phyloP scores from a whole-genome alignment of 1,284 basidiomycete genomes.

The Austroboletus niveus region DNA sequence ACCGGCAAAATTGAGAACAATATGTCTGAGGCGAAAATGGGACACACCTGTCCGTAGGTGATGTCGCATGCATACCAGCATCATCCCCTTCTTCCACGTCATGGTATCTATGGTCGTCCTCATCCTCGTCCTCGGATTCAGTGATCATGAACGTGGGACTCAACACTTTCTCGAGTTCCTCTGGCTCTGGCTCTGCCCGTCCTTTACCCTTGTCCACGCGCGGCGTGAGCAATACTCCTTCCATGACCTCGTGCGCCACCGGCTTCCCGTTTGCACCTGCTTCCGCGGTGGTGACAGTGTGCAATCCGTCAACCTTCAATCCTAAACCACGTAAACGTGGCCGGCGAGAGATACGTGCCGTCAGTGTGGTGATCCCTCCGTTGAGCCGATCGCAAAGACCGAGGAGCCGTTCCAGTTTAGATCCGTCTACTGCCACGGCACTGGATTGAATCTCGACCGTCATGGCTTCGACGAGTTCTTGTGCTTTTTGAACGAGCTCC shows the following conservation, averaged over 20 bases:
- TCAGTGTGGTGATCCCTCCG: constrained; percentile 45
- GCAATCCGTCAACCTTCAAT: constrained; percentile 27
- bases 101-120: constrained; percentile 35
- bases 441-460: constrained; percentile 49
- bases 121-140: constrained; percentile 62
- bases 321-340: constrained; percentile 51
- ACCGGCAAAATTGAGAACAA: too few relatives aligned
- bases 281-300: neutral
- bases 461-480: constrained; percentile 56
- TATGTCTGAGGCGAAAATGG: constrained; percentile 2
- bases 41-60: constrained; percentile 62
- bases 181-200: constrained; percentile 64
- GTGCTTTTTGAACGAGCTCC: constrained; percentile 48
- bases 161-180: constrained; percentile 64
- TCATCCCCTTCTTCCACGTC: constrained; percentile 36
- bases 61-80: constrained; percentile 31
- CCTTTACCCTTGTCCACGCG: constrained; percentile 74
- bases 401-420: constrained; percentile 63
- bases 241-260: constrained; percentile 28
- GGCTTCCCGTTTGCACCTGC: neutral
- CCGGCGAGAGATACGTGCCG: constrained; percentile 30
- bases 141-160: constrained; percentile 67
- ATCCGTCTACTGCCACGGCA: constrained; percentile 48
- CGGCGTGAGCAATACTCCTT: constrained; percentile 52
- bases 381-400: constrained; percentile 71